These are phyloP conservation scores for Xylaria intraflava DNA, from an alignment of 495 filamentous ascomycete genomes.

Conservation along the genomic window DNA sequence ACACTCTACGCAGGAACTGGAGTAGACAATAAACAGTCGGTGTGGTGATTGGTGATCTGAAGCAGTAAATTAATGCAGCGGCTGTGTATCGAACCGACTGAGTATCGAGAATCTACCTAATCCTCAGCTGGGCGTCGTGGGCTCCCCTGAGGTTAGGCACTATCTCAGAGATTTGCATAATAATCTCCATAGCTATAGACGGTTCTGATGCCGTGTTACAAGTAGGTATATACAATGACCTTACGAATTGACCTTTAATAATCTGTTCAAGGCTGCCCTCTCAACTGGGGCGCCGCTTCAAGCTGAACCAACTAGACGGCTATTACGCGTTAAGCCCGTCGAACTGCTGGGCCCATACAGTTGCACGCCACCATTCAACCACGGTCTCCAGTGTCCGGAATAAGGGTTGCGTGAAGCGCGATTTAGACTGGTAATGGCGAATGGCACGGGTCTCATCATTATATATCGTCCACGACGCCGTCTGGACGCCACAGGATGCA, in stretches of 20 bases:
- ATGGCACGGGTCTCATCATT: background rate
- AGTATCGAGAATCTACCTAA: too few species aligned
- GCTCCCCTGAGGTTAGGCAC: too few species aligned
- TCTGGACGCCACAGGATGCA: conserved; percentile 19
- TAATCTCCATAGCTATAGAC: too few species aligned
- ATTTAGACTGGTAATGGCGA: background rate
- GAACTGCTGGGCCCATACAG: background rate
- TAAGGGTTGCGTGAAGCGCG: background rate
- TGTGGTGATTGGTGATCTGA: background rate
- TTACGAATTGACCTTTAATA: too few species aligned
- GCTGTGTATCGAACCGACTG: background rate
- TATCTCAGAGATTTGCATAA: too few species aligned
- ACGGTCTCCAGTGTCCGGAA: background rate
- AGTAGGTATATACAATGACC: too few species aligned
- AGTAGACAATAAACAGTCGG: background rate
- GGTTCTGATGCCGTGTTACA: too few species aligned
- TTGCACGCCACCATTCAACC: background rate
- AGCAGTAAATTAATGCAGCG: background rate
- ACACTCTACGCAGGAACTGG: background rate
- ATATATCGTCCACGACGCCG: conserved; percentile 10
- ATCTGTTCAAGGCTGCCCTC: background rate
- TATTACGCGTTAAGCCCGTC: background rate
- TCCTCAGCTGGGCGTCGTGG: too few species aligned
- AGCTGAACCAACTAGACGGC: background rate
- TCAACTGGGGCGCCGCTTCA: background rate